Conservation (phyloP, 371 early-diverging fungal species). For the Rhizopus arrhizus region DNA sequence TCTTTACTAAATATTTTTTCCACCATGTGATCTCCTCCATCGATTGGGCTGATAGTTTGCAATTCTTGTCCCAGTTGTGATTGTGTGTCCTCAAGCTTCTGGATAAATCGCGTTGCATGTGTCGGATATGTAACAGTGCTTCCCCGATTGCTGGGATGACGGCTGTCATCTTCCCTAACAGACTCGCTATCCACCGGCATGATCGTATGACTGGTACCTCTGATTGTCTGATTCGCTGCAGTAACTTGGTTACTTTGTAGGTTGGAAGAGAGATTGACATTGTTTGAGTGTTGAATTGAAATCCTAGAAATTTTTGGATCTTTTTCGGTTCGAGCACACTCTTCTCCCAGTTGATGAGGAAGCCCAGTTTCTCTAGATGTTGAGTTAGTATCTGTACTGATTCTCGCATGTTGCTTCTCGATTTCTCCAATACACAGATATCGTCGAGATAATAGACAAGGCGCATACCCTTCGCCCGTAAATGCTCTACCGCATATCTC, state of each 20-base stretch:
- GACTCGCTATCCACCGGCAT: constrained; percentile 15
- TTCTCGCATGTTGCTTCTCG: no score
- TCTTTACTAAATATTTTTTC: not conserved
- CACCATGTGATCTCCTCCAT: constrained; percentile 16
- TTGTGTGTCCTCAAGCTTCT: not conserved
- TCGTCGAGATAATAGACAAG: no score
- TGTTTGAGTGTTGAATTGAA: constrained; percentile 11
- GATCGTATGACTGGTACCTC: not conserved
- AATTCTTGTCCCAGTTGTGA: not conserved
- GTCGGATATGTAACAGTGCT: no score
- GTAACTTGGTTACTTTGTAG: constrained; percentile 4
- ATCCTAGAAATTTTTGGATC: constrained; percentile 18
- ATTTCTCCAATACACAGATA: no score
- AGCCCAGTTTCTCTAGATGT: no score
- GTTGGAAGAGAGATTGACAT: constrained; percentile 11
- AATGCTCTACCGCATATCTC: no score
- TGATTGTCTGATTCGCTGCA: constrained; percentile 7
- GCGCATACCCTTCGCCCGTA: no score
- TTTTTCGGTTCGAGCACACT: not conserved
- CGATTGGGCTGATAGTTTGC: not conserved
- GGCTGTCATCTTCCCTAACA: constrained; percentile 19
- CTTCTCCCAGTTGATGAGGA: no score
- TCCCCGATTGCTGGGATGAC: constrained; percentile 13
- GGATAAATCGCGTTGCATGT: not conserved
- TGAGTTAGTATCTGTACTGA: no score